phyloP scores from a whole-genome alignment of 192 early-diverging fungal genomes.

The Mortierella claussenii region DNA sequence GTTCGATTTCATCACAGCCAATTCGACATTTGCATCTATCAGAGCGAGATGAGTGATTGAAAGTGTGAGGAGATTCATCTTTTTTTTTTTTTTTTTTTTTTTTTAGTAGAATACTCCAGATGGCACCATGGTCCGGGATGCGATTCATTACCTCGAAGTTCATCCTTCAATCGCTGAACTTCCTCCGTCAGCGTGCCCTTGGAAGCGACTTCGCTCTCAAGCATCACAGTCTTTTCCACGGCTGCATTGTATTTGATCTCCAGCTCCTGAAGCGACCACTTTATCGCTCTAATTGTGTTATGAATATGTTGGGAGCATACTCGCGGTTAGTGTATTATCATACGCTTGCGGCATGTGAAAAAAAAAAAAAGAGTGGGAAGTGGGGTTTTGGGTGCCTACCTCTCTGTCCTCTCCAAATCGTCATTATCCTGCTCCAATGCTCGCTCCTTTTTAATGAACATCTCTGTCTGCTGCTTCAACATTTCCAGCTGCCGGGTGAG shows the following conservation, averaged over 20 bases:
- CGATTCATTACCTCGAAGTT: constrained; percentile 67
- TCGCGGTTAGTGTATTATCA: background rate
- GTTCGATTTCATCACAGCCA: constrained; percentile 64
- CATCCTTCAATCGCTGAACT: constrained; percentile 82
- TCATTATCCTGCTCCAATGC: constrained; percentile 85
- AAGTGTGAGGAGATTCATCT: no score
- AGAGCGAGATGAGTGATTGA: no score
- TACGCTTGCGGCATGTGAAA: background rate
- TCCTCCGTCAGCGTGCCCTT: constrained; percentile 77
- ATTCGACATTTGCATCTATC: constrained; percentile 63
- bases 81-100: no score
- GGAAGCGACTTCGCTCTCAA: constrained; percentile 72
- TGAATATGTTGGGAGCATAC: constrained; percentile 4
- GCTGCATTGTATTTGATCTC: constrained; percentile 78
- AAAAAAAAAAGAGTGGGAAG: background rate
- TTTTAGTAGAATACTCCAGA: no score
- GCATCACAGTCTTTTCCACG: constrained; percentile 72
- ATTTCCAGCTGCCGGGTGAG: constrained; percentile 81
- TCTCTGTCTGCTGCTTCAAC: constrained; percentile 73
- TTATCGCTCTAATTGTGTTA: constrained; percentile 64
- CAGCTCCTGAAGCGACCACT: constrained; percentile 73
- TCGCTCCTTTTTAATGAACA: constrained; percentile 75
- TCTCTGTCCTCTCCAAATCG: constrained; percentile 76
- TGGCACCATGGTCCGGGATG: no score
- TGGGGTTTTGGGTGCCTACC: constrained; percentile 45